Conservation (phyloP, 1,284 basidiomycete genomes). For the Melampsora larici-populina region DNA sequence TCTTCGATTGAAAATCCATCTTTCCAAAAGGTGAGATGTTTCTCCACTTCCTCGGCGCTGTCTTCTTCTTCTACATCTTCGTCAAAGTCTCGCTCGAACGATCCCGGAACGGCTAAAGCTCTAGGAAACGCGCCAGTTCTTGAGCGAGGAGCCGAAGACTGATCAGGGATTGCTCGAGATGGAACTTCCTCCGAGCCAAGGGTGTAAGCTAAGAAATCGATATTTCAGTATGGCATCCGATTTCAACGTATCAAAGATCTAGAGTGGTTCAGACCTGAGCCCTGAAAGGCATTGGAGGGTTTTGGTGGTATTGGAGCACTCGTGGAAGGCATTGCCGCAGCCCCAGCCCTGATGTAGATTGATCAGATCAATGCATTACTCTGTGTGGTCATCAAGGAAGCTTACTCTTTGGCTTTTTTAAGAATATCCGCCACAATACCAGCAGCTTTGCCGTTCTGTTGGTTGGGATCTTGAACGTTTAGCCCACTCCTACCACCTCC, state of each 20-base stretch:
- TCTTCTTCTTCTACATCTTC: conserved; percentile 56
- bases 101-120: conserved; percentile 43
- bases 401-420: conserved; percentile 73
- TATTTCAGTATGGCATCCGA: neutral
- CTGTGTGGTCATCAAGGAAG: conserved; percentile 44
- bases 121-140: conserved; percentile 44
- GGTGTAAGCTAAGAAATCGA: conserved; percentile 62
- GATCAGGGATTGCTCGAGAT: conserved; percentile 65
- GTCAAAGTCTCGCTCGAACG: conserved; percentile 39
- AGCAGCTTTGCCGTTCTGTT: conserved; percentile 61
- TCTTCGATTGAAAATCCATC: conserved; percentile 92
- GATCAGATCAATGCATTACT: conserved; percentile 10
- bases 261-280: conserved; percentile 44
- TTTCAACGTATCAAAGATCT: neutral
- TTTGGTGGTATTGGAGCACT: conserved; percentile 11
- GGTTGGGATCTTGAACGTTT: conserved; percentile 76
- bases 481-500: conserved; percentile 67
- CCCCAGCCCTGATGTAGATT: conserved; percentile 29
- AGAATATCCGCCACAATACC: conserved; percentile 76
- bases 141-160: conserved; percentile 44
- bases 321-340: conserved; percentile 11
- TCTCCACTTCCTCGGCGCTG: conserved; percentile 64
- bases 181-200: conserved; percentile 82
- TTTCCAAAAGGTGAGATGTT: conserved; percentile 86
- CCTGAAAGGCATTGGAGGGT: conserved; percentile 58